Evolutionary conservation across 345 rosid species (phyloP), one percentile per base, ranked within the genome.

Genomic region (Chamaenerion angustifolium): DNA sequence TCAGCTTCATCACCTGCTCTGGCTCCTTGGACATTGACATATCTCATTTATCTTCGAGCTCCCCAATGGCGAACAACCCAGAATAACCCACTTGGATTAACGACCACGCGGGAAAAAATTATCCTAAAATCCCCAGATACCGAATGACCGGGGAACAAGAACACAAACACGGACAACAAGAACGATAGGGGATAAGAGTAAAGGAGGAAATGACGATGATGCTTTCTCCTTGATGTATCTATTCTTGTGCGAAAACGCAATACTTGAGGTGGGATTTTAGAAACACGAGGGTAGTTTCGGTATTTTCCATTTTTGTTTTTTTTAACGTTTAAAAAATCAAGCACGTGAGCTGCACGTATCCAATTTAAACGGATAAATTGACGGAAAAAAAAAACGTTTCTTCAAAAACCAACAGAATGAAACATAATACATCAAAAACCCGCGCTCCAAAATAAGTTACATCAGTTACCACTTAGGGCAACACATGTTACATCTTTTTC

Each of bases 1-100:
- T 75, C 54, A 71, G 63, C 76, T 78, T 90, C 94, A 90, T 81
- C 53, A 90, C 95, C 78, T 69, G 79, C 74, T 81, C 95, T 18
- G 83, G 78, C 70, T 83, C 98, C 57, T 86, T 90, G 18, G 82
- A 79, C 54, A 77, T 72, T 78, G 94, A 77, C 94, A 80, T 84
- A 47, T 63, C 59, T 60, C 51, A 16, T 60, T 42, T 45, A 44
- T 15, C 46, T 14, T 23, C 52, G 12, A 43, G 2, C 12, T 23
- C 25, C 54, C 40, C 16, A 12, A 31, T 17, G 10, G n/a, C 6
- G 0, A 40, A 5, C 12, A 17, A 5, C 11, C 18, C 25, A 21
- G 25, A 40, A 6, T 8, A 17, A 5, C 11, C 37, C 37, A 31
- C 37, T 31, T 31, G 37, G 37, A 31, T 31, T 31, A 31, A 31